These are phyloP conservation scores for Rubroshorea leprosula DNA, from an alignment of 345 rosid genomes.

Conservation along the genomic window DNA sequence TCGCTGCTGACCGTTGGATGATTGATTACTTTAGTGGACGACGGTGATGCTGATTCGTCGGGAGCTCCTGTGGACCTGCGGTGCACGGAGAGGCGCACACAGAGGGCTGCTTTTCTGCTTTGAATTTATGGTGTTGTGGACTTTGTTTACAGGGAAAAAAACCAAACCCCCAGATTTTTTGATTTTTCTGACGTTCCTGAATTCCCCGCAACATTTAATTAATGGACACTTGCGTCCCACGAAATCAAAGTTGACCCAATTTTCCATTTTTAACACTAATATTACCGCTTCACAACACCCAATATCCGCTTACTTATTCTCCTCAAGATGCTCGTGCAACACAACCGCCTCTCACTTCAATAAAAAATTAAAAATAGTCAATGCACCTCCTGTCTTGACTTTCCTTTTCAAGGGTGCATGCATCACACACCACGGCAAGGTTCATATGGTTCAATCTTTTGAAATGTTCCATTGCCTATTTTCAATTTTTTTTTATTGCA, in stretches of 20 bases:
- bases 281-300: conserved; percentile 15
- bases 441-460: too few species aligned
- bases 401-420: too few species aligned
- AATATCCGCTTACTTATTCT: conserved; percentile 4
- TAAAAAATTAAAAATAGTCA: too few species aligned
- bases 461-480: too few species aligned
- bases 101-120: conserved; percentile 8
- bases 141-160: conserved; percentile 12
- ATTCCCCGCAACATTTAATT: background rate
- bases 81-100: background rate
- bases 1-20: background rate
- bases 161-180: too few species aligned
- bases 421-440: too few species aligned
- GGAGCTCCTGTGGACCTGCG: background rate
- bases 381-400: too few species aligned
- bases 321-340: conserved; percentile 12
- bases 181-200: conserved; percentile 7
- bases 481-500: too few species aligned
- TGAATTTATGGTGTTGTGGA: conserved; percentile 15
- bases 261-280: conserved; percentile 2
- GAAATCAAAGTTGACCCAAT: conserved; percentile 7
- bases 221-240: conserved; percentile 21
- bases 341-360: too few species aligned
- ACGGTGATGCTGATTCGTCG: background rate
- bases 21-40: background rate